A percentile compares a stretch with the other conserved stretches of the same genome.
Evolutionary conservation across 2,329 filamentous ascomycete genomes (phyloP).

Genomic region (Huntiella bhutanensis): DNA sequence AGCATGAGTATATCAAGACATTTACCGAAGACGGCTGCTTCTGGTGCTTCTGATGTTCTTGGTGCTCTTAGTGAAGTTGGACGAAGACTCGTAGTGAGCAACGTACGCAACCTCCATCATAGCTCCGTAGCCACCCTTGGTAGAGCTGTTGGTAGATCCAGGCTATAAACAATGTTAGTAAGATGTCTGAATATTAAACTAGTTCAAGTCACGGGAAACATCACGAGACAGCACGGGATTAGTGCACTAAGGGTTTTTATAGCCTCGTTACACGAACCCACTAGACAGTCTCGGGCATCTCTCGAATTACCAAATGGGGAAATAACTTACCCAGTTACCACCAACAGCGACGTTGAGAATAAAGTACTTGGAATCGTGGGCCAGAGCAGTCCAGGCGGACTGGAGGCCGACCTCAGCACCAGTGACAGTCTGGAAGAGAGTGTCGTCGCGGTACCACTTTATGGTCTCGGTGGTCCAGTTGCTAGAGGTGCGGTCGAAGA

Average conservation of each 20-base stretch:
- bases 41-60: too few relatives aligned
- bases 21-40: too few relatives aligned
- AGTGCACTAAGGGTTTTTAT: too few relatives aligned
- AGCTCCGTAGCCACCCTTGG: slow-evolving; percentile 21
- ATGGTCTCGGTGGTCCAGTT: slow-evolving; percentile 31
- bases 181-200: slow-evolving; percentile 1
- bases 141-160: slow-evolving; percentile 28
- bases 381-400: slow-evolving; percentile 29
- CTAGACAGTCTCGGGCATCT: too few relatives aligned
- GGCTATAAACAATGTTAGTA: slow-evolving; percentile 20
- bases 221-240: not conserved
- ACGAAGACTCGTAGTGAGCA: slow-evolving; percentile 13
- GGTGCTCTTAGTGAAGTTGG: slow-evolving; percentile 1
- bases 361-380: slow-evolving; percentile 30
- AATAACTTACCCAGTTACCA: slow-evolving; percentile 28
- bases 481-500: slow-evolving; percentile 28
- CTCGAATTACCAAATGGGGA: too few relatives aligned
- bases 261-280: too few relatives aligned
- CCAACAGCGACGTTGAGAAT: slow-evolving; percentile 38
- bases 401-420: slow-evolving; percentile 27
- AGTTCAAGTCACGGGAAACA: not conserved
- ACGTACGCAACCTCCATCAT: slow-evolving; percentile 15
- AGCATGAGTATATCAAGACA: too few relatives aligned
- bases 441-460: slow-evolving; percentile 30
- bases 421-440: slow-evolving; percentile 23